Conservation (phyloP, 106 monocot species). For the Gastrodia elata region DNA sequence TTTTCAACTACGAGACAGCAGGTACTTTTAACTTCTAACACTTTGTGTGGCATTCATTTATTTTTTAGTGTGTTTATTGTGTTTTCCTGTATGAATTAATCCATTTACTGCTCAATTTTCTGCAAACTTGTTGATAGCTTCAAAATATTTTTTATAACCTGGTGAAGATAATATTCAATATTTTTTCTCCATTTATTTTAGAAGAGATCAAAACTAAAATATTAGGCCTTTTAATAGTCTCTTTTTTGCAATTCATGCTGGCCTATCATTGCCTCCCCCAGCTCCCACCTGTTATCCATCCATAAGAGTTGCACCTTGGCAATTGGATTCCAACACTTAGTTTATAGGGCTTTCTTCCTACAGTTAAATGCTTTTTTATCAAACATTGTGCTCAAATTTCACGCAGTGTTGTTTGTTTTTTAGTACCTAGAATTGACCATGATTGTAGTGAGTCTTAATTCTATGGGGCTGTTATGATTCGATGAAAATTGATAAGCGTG, state of each 20-base stretch:
- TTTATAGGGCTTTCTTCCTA: background rate
- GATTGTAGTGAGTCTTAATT: background rate
- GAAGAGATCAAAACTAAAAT: too few relatives aligned
- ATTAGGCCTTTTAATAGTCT: background rate
- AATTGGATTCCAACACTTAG: background rate
- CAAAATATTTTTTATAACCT: background rate
- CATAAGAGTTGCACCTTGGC: background rate
- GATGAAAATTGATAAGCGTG: background rate
- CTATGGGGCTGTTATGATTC: background rate
- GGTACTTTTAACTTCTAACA: slow-evolving; percentile 23
- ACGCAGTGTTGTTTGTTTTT: background rate
- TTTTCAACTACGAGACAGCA: slow-evolving; percentile 97
- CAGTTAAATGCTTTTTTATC: background rate
- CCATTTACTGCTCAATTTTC: background rate
- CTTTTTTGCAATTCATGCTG: background rate
- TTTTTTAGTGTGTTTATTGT: background rate
- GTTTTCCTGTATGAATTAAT: background rate
- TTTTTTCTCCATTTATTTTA: background rate
- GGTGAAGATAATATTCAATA: background rate
- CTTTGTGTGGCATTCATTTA: background rate
- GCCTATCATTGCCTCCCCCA: background rate
- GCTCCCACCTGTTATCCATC: background rate
- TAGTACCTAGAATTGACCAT: background rate
- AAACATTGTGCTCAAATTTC: background rate
- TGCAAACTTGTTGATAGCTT: background rate